Evolutionary conservation across 106 monocot genomes (phyloP).

Genomic region (Dendrobium chrysotoxum): DNA sequence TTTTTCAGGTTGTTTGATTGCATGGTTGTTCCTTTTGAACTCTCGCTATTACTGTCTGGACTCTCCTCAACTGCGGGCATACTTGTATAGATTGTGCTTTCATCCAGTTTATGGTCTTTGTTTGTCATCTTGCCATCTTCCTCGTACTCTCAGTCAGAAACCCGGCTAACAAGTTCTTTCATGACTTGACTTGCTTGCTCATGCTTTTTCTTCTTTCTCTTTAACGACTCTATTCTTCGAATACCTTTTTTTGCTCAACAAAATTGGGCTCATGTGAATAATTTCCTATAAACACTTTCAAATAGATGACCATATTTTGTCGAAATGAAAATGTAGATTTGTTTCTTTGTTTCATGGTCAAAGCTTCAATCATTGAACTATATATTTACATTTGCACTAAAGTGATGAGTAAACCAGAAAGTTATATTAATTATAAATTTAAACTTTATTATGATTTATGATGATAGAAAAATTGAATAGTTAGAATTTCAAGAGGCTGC

Average conservation of each 20-base stretch:
- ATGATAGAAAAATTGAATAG: too few species aligned
- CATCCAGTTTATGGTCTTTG: neutral
- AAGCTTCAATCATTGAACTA: too few species aligned
- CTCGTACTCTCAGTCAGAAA: conserved; percentile 4
- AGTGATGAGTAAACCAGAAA: too few species aligned
- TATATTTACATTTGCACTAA: too few species aligned
- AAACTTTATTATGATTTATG: too few species aligned
- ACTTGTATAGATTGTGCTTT: neutral
- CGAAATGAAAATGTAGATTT: neutral
- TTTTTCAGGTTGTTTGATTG: neutral
- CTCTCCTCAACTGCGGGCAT: neutral
- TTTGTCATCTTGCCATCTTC: conserved; percentile 8
- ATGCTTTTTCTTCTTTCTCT: conserved; percentile 11
- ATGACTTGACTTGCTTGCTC: conserved; percentile 7
- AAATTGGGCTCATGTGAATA: neutral
- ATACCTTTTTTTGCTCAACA: neutral
- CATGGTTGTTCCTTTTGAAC: neutral
- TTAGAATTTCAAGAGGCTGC: too few species aligned
- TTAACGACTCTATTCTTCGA: conserved; percentile 2
- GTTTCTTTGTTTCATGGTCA: too few species aligned
- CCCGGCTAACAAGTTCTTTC: neutral
- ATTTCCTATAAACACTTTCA: neutral
- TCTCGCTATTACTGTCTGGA: neutral
- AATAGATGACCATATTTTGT: neutral
- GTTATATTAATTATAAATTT: too few species aligned